These are phyloP conservation scores for Penicillium samsonianum DNA, from an alignment of 495 filamentous ascomycete genomes.

Conservation along the genomic window DNA sequence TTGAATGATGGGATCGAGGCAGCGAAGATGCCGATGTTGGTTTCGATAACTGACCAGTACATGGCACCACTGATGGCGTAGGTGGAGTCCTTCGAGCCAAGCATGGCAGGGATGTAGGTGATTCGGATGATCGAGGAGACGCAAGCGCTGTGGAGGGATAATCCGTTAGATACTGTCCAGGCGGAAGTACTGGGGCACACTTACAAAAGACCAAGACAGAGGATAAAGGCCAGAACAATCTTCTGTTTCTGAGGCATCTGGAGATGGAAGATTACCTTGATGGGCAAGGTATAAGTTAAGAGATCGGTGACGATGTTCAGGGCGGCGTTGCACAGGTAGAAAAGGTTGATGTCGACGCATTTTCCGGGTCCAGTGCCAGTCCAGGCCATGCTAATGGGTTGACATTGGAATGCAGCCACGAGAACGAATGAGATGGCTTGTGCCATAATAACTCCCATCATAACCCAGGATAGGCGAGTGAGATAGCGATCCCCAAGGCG, in stretches of 20 bases:
- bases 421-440: constrained; percentile 41
- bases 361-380: constrained; percentile 28
- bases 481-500: constrained; percentile 38
- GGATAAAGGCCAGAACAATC: constrained; percentile 36
- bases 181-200: constrained; percentile 3
- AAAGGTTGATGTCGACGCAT: constrained; percentile 48
- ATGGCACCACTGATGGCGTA: constrained; percentile 45
- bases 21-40: constrained; percentile 45
- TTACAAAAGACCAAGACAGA: constrained; percentile 46
- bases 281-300: constrained; percentile 51
- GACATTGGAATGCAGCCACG: constrained; percentile 42
- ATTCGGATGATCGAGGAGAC: constrained; percentile 47
- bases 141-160: constrained; percentile 33
- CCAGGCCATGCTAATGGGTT: constrained; percentile 39
- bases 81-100: constrained; percentile 36
- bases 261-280: constrained; percentile 40
- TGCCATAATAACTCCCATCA: constrained; percentile 33
- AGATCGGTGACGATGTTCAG: constrained; percentile 57
- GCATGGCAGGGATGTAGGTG: constrained; percentile 43
- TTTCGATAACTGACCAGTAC: constrained; percentile 50
- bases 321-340: constrained; percentile 47
- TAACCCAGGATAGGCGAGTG: constrained; percentile 32
- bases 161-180: not conserved
- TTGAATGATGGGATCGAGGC: constrained; percentile 48
- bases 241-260: constrained; percentile 41